Conservation (phyloP, 495 filamentous ascomycete genomes). For the Trichoderma orchidacearum region DNA sequence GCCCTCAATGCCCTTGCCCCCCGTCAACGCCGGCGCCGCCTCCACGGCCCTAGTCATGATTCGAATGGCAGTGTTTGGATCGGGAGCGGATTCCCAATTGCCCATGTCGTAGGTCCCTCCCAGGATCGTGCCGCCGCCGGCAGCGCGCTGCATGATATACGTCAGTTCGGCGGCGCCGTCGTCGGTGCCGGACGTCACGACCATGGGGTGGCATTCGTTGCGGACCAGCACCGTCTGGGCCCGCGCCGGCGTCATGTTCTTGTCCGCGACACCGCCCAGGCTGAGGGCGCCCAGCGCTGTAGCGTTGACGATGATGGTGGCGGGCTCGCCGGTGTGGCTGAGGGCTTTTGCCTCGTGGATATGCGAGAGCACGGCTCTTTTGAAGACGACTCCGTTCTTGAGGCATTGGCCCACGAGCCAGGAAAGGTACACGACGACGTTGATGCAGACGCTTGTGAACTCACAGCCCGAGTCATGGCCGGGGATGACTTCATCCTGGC, state of each 20-base stretch:
- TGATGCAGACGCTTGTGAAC: conserved; percentile 84
- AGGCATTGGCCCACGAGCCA: conserved; percentile 71
- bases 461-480: conserved; percentile 52
- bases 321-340: conserved; percentile 48
- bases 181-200: conserved; percentile 57
- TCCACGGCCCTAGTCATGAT: conserved; percentile 82
- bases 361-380: conserved; percentile 45
- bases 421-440: conserved; percentile 74
- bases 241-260: conserved; percentile 57
- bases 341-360: conserved; percentile 53
- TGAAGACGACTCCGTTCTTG: conserved; percentile 51
- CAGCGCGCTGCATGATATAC: conserved; percentile 87
- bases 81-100: conserved; percentile 70
- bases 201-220: conserved; percentile 66
- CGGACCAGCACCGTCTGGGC: conserved; percentile 84
- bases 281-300: conserved; percentile 62
- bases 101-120: conserved; percentile 78
- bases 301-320: conserved; percentile 73
- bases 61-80: conserved; percentile 64
- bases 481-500: conserved; percentile 37
- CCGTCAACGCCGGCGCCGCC: conserved; percentile 57
- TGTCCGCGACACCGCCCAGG: conserved; percentile 75
- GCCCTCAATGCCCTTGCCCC: conserved; percentile 63
- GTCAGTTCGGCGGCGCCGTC: conserved; percentile 67
- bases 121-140: conserved; percentile 62